phyloP scores from a whole-genome alignment of 352 stramenopile genomes.

The Hyaloperonospora arabidopsidis region DNA sequence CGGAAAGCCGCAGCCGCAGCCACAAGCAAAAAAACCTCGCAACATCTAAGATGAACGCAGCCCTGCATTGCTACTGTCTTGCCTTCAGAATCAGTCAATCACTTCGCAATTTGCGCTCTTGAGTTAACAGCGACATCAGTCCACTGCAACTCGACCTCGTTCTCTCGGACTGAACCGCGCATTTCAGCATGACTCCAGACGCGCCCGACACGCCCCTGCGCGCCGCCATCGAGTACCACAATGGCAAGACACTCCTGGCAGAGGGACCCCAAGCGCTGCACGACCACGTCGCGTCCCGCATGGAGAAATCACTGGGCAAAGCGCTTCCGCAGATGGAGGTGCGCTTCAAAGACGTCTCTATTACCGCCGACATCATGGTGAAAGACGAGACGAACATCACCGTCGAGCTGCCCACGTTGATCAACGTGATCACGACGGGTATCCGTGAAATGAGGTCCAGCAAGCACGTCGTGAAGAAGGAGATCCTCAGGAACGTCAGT shows the following conservation, averaged over 20 bases:
- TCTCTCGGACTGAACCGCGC: no score
- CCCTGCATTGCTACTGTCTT: no score
- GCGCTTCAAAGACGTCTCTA: slow-evolving; percentile 28
- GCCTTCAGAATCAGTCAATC: no score
- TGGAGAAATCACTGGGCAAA: slow-evolving; percentile 26
- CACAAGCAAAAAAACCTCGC: no score
- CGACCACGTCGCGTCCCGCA: slow-evolving; percentile 18
- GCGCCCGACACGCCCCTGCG: no score
- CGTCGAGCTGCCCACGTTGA: slow-evolving; percentile 16
- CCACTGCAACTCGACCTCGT: no score
- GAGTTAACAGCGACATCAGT: no score
- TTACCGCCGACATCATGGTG: slow-evolving; percentile 25
- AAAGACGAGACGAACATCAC: slow-evolving; percentile 14
- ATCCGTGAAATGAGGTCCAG: slow-evolving; percentile 16
- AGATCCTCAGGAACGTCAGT: slow-evolving; percentile 32
- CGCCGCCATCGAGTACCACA: slow-evolving; percentile 13
- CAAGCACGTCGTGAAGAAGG: slow-evolving; percentile 28
- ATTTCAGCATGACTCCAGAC: no score
- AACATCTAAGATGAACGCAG: no score
- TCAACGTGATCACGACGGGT: slow-evolving; percentile 19
- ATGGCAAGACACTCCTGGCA: slow-evolving; percentile 29
- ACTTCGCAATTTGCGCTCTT: no score
- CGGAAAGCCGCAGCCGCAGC: no score
- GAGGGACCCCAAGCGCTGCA: slow-evolving; percentile 28
- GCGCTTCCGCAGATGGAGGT: slow-evolving; percentile 39